These are phyloP conservation scores for Pythium aquatile DNA, from an alignment of 352 stramenopile genomes.

Conservation along the genomic window DNA sequence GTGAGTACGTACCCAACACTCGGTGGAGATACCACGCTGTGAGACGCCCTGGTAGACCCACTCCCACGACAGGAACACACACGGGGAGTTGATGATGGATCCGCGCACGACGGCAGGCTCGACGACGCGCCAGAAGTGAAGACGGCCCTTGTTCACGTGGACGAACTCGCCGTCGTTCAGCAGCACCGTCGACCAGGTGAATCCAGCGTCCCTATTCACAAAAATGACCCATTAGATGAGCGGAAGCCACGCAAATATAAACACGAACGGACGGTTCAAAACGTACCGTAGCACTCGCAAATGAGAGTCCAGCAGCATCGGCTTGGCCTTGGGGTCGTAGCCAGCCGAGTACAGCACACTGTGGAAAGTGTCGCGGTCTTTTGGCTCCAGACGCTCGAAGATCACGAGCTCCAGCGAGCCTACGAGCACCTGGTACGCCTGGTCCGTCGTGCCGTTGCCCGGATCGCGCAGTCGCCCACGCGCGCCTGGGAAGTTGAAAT, in stretches of 20 bases:
- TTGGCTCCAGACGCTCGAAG: slow-evolving; percentile 73
- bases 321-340: slow-evolving; percentile 58
- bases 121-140: slow-evolving; percentile 84
- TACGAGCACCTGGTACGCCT: slow-evolving; percentile 71
- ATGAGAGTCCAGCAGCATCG: slow-evolving; percentile 77
- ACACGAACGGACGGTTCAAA: background rate
- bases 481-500: slow-evolving; percentile 77
- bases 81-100: slow-evolving; percentile 46
- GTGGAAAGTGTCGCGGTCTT: slow-evolving; percentile 58
- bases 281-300: slow-evolving; percentile 54
- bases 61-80: slow-evolving; percentile 82
- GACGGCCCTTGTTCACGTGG: slow-evolving; percentile 82
- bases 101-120: slow-evolving; percentile 37
- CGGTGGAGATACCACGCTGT: slow-evolving; percentile 71
- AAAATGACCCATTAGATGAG: background rate
- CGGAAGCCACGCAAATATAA: background rate
- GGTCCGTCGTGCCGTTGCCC: slow-evolving; percentile 80
- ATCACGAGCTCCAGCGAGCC: slow-evolving; percentile 84
- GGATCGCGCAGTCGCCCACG: slow-evolving; percentile 58
- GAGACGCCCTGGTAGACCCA: slow-evolving; percentile 86
- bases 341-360: slow-evolving; percentile 57
- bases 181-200: slow-evolving; percentile 73
- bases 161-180: slow-evolving; percentile 78
- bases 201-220: slow-evolving; percentile 51
- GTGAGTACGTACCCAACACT: slow-evolving; percentile 62